Evolutionary conservation across 306 rosid genomes (phyloP), one percentile per base, ranked within the genome.

Genomic region (Corylus avellana): DNA sequence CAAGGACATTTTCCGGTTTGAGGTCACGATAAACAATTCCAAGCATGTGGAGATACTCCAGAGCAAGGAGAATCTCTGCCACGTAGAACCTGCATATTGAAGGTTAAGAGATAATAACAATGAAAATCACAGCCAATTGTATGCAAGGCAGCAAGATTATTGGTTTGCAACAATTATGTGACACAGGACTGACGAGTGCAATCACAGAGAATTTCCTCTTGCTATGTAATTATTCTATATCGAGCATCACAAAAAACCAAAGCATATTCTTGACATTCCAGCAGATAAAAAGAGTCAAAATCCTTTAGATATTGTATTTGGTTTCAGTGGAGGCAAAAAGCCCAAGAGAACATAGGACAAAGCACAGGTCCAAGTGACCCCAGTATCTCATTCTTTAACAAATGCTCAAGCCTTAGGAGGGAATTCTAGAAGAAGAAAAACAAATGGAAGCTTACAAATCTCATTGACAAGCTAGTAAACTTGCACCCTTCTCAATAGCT

Each of bases 11-110:
- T 76, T 87, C 91, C 0, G 91, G 91, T 82, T 87, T 87, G 35
- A 87, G 87, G 74, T 87, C 91, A n/a, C 91, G 91, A 62, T 87
- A 87, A 44, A 87, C 86, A 69, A 87, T 87, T 71, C 91, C 91
- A 20, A 87, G 91, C 91, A 87, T 87, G 80, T 87, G 91, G 78
- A 87, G 91, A 64, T 87, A 87, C 70, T 87, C 91, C 68, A 87
- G 49, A 18, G 91, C 88, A 71, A 87, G 87, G 70, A 87, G 91
- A 82, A 87, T 66, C 78, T 87, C 91, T 1, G 91, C 91, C 17
- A 87, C 80, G 68, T 87, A 87, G 75, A 87, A 87, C 80, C 91
- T 87, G 85, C 85, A 82, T 44, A 46, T 77, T 51, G 10, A 29
- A 54, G 58, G 58, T 27, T 12, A 46, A 25, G 48, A 55, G 70